A percentile compares a stretch with the other conserved stretches of the same genome.
Evolutionary conservation across 306 rosid genomes (phyloP).

Genomic region (Canavalia gladiata): DNA sequence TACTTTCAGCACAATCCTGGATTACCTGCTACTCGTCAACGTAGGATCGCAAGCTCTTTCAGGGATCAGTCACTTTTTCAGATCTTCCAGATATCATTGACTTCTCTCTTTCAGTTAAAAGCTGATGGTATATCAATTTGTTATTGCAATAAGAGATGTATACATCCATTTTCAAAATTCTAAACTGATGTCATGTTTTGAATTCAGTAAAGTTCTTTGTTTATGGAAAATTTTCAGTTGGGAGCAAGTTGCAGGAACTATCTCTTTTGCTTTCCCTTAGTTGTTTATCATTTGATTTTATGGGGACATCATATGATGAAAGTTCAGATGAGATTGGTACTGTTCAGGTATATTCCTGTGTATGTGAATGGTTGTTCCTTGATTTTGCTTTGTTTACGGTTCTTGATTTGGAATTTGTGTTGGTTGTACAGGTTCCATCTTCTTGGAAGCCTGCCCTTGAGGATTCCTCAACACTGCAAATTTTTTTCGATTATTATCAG

Average conservation of each 20-base stretch:
- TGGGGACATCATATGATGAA: slow-evolving; percentile 65
- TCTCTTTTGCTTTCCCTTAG: slow-evolving; percentile 54
- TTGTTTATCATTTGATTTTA: slow-evolving; percentile 62
- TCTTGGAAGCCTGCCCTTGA: slow-evolving; percentile 57
- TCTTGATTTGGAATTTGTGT: slow-evolving; percentile 33
- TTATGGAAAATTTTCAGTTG: slow-evolving; percentile 48
- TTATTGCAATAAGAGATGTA: slow-evolving; percentile 27
- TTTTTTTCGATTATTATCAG: slow-evolving; percentile 63
- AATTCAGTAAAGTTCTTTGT: slow-evolving; percentile 39
- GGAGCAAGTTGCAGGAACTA: slow-evolving; percentile 62
- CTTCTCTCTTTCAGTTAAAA: slow-evolving; percentile 56
- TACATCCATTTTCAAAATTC: slow-evolving; percentile 17
- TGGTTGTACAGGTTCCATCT: slow-evolving; percentile 52
- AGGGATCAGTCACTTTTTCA: slow-evolving; percentile 57
- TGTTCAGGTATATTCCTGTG: slow-evolving; percentile 53
- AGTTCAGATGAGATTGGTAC: slow-evolving; percentile 68
- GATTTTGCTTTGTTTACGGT: slow-evolving; percentile 29
- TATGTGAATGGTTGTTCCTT: slow-evolving; percentile 24
- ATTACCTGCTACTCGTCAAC: slow-evolving; percentile 58
- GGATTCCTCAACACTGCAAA: slow-evolving; percentile 59
- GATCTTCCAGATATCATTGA: slow-evolving; percentile 60
- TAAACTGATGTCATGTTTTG: slow-evolving; percentile 5
- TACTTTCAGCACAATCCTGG: slow-evolving; percentile 55
- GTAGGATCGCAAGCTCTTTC: slow-evolving; percentile 60
- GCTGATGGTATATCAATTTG: slow-evolving; percentile 53